Conservation (phyloP, 2,329 filamentous ascomycete species). For the Aspergillus sergii region DNA sequence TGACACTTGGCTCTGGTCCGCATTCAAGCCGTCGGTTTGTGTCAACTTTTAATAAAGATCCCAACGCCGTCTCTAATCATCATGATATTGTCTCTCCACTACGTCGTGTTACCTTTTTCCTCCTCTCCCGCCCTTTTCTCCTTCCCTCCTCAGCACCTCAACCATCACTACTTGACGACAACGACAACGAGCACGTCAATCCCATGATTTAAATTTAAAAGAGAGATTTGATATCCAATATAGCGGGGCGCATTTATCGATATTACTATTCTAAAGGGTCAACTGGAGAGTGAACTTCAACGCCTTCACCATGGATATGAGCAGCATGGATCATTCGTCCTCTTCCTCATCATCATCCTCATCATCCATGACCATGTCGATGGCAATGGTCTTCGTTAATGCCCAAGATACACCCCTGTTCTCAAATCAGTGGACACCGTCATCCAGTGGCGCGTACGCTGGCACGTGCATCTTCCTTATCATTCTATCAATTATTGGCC, state of each 20-base stretch:
- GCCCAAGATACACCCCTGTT: conserved; percentile 65
- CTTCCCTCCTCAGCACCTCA: not conserved
- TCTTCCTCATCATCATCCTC: conserved; percentile 18
- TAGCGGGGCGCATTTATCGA: not conserved
- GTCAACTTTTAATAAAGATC: not conserved
- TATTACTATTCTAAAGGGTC: not conserved
- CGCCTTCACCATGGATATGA: conserved; percentile 19
- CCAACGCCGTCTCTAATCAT: conserved; percentile 1
- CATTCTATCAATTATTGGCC: conserved; percentile 69
- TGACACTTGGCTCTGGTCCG: conserved; percentile 3
- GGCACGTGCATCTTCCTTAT: conserved; percentile 92
- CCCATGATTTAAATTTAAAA: not conserved
- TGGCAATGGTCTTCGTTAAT: conserved; percentile 55
- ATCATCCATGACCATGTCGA: conserved; percentile 24
- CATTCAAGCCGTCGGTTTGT: not conserved
- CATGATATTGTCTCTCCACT: not conserved
- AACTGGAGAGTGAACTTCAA: not conserved
- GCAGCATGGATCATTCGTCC: conserved; percentile 21
- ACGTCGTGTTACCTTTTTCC: not conserved
- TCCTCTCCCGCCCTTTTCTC: not conserved
- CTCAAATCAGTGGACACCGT: conserved; percentile 73
- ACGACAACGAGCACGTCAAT: not conserved
- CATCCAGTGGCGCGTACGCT: conserved; percentile 71
- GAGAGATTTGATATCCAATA: not conserved
- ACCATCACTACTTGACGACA: not conserved